phyloP scores from a whole-genome alignment of 495 filamentous ascomycete genomes.

The Rhypophila decipiens region DNA sequence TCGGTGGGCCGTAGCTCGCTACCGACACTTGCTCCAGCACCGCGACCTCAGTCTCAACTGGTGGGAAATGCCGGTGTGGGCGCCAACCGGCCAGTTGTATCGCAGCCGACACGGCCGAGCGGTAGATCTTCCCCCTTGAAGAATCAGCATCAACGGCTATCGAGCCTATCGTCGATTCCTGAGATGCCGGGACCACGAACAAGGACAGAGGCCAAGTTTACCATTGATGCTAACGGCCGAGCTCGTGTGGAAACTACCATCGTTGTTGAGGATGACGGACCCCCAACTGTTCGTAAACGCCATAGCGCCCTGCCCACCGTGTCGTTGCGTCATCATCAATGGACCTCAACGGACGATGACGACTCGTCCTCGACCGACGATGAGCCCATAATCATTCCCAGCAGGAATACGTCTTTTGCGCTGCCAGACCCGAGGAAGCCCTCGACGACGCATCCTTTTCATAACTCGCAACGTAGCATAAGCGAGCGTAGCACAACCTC shows the following conservation, averaged over 20 bases:
- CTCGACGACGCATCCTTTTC: constrained; percentile 44
- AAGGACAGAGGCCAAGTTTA: constrained; percentile 57
- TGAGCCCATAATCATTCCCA: constrained; percentile 60
- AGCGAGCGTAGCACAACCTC: constrained; percentile 39
- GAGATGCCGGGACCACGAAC: constrained; percentile 38
- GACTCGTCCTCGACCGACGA: constrained; percentile 56
- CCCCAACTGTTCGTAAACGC: constrained; percentile 21
- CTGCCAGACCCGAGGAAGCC: constrained; percentile 47
- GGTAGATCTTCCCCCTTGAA: constrained; percentile 47
- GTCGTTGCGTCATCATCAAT: constrained; percentile 15
- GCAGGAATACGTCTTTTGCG: constrained; percentile 56
- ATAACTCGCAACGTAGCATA: constrained; percentile 44
- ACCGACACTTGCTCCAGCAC: constrained; percentile 30
- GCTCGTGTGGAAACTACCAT: constrained; percentile 65
- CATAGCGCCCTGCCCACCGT: constrained; percentile 18
- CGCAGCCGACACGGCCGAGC: constrained; percentile 29
- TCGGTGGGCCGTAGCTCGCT: constrained; percentile 21
- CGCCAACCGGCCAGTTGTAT: constrained; percentile 25
- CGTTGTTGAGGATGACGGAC: constrained; percentile 39
- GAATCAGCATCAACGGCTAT: constrained; percentile 33
- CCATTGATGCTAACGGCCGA: constrained; percentile 63
- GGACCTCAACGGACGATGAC: constrained; percentile 39
- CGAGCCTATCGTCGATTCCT: constrained; percentile 46
- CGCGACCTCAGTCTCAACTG: constrained; percentile 18
- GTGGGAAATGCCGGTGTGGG: constrained; percentile 15